Conservation (phyloP, 345 rosid genomes). For the Gossypium raimondii region DNA sequence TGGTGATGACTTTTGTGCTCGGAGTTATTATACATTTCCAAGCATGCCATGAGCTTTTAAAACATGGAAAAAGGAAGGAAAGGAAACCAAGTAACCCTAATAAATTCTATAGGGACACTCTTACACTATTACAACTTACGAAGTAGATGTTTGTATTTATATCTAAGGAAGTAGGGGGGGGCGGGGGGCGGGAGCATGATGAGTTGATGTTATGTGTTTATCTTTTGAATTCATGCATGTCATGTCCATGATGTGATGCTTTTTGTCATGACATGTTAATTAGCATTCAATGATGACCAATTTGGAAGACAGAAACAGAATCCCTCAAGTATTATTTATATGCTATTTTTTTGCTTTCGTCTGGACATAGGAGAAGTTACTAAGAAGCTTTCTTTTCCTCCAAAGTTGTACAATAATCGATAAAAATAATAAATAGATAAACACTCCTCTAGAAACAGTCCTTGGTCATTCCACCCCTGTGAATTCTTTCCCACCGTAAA, state of each 20-base stretch:
- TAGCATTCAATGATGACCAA: constrained; percentile 34
- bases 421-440: neutral
- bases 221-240: constrained; percentile 32
- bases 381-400: constrained; percentile 23
- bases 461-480: neutral
- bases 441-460: constrained; percentile 17
- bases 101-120: constrained; percentile 34
- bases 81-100: constrained; percentile 15
- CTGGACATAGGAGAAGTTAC: constrained; percentile 23
- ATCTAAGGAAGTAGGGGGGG: constrained; percentile 18
- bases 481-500: neutral
- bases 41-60: constrained; percentile 63
- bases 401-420: neutral
- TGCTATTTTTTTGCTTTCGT: constrained; percentile 8
- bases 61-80: constrained; percentile 22
- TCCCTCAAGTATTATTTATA: neutral
- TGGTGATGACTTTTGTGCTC: constrained; percentile 38
- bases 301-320: constrained; percentile 19
- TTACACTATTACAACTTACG: constrained; percentile 41
- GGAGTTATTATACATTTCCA: constrained; percentile 67
- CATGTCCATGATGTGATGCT: constrained; percentile 47
- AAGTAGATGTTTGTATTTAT: constrained; percentile 48
- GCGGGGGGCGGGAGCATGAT: neutral
- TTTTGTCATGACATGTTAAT: constrained; percentile 45
- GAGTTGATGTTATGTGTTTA: constrained; percentile 7